Evolutionary conservation across 345 rosid species (phyloP), one percentile per base, ranked within the genome.

Genomic region (Arabis hirsuta): DNA sequence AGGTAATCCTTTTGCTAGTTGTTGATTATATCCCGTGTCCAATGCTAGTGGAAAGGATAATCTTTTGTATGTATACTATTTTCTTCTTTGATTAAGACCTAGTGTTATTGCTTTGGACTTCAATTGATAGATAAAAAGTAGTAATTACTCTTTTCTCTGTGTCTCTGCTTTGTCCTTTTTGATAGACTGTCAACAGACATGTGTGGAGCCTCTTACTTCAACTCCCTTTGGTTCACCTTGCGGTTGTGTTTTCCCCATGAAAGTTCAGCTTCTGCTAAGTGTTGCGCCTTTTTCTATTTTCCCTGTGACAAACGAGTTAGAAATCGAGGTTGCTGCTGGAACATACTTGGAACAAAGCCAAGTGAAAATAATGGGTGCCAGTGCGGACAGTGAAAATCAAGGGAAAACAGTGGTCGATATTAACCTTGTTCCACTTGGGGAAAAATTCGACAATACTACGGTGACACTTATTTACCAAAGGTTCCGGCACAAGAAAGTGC

Each of bases 281-380:
- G 86, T 88, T 24, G 98, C 98, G 41, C 87, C 96, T 29, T 83
- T 80, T 80, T 81, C 89, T 71, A 82, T 96, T 78, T 96, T 96
- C 73, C 98, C 98, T 29, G 88, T 89, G 26, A 86, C 88, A 87
- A 83, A 78, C 77, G 89, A 90, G 84, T 87, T 96, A 65, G 99
- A 92, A 84, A 86, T 88, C 83, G 99, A 92, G 85, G 74, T 96
- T 80, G 98, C 99, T 24, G 83, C 89, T 41, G 97, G 99, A 71
- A 86, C 92, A 34, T 92, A 90, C 79, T 80, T 96, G 84, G 87
- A 92, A 58, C 98, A 92, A 77, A 92, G 99, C 80, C 99, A 96
- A 82, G 99, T 96, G 48, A 88, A 84, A 78, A 92, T 96, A 78
- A 96, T 96, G 98, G 99, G 98, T 73, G 99, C 96, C 7, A 90